Evolutionary conservation across 2,329 filamentous ascomycete species (phyloP).

Genomic region (Sphaerulina vaccinii): DNA sequence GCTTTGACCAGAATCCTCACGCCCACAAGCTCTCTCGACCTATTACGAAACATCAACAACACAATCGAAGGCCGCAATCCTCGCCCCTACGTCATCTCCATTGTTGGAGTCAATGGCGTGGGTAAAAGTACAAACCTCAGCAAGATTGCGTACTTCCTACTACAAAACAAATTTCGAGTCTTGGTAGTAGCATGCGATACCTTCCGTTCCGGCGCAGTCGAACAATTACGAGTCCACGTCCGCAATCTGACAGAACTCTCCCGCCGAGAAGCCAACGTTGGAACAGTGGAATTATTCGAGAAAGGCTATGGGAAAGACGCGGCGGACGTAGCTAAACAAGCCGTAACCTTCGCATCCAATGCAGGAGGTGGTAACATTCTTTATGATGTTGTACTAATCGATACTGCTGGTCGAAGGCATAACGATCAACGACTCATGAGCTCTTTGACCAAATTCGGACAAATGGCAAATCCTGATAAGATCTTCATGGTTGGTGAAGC

Average conservation of each 20-base stretch:
- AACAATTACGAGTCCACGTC: constrained; percentile 93
- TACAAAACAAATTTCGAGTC: constrained; percentile 96
- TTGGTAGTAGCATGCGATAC: constrained; percentile 94
- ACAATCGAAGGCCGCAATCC: constrained; percentile 64
- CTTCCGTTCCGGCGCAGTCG: constrained; percentile 93
- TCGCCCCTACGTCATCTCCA: constrained; percentile 94
- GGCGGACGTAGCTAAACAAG: constrained; percentile 90
- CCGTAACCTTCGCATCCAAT: constrained; percentile 74
- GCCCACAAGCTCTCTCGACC: constrained; percentile 88
- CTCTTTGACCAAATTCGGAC: constrained; percentile 93
- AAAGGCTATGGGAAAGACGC: constrained; percentile 98
- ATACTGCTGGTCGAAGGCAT: constrained; percentile 90
- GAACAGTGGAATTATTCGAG: constrained; percentile 86
- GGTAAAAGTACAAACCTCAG: constrained; percentile 97
- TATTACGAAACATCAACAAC: constrained; percentile 87
- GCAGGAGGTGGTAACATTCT: constrained; percentile 43
- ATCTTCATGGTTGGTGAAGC: constrained; percentile 96
- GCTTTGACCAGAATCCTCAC: constrained; percentile 94
- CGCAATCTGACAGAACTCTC: constrained; percentile 88
- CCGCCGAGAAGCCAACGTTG: constrained; percentile 69
- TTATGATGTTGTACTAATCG: constrained; percentile 93
- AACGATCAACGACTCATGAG: constrained; percentile 97
- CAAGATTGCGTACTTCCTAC: constrained; percentile 96
- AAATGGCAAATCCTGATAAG: constrained; percentile 94
- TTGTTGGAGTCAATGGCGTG: constrained; percentile 96